Percentiles rank a stretch among this genome's conserved stretches.
Evolutionary conservation across 768 basidiomycete species (phyloP).

Genomic region (Suillus brevipes): DNA sequence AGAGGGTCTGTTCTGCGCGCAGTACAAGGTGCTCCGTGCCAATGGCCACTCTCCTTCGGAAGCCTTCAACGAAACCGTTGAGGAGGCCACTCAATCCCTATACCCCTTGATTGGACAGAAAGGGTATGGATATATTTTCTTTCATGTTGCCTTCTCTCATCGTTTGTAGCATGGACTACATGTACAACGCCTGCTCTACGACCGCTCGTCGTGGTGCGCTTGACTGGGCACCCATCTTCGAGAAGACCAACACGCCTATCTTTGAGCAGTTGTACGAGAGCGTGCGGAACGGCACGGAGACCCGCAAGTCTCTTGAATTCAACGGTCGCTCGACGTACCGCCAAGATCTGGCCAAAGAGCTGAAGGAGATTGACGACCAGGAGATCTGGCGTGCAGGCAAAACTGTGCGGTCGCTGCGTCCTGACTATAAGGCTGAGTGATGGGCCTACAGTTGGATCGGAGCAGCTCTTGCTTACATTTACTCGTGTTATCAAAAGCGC

Average conservation of each 20-base stretch:
- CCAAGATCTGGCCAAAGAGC: constrained; percentile 87
- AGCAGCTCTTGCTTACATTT: constrained; percentile 1
- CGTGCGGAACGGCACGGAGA: constrained; percentile 94
- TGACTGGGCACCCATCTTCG: constrained; percentile 98
- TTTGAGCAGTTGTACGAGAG: constrained; percentile 95
- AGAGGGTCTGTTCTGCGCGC: constrained; percentile 99
- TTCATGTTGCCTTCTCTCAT: background rate
- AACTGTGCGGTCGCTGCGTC: constrained; percentile 85
- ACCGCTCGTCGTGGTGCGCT: constrained; percentile 98
- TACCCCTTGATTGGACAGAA: constrained; percentile 96
- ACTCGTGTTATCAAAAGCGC: constrained; percentile 21
- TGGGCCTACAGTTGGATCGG: background rate
- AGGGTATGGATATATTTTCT: constrained; percentile 55
- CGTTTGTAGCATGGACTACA: constrained; percentile 87
- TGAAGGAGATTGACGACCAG: constrained; percentile 93
- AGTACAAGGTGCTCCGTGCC: constrained; percentile 96
- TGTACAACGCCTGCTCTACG: constrained; percentile 99
- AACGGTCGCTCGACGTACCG: constrained; percentile 93
- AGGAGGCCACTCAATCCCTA: constrained; percentile 98
- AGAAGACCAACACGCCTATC: constrained; percentile 90
- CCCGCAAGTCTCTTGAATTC: constrained; percentile 95
- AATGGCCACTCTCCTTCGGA: constrained; percentile 97
- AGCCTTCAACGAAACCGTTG: constrained; percentile 99
- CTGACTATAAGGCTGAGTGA: constrained; percentile 74
- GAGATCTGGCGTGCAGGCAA: constrained; percentile 99